These are phyloP conservation scores for Apophysomyces variabilis DNA, from an alignment of 371 early-diverging fungal genomes.

Conservation along the genomic window DNA sequence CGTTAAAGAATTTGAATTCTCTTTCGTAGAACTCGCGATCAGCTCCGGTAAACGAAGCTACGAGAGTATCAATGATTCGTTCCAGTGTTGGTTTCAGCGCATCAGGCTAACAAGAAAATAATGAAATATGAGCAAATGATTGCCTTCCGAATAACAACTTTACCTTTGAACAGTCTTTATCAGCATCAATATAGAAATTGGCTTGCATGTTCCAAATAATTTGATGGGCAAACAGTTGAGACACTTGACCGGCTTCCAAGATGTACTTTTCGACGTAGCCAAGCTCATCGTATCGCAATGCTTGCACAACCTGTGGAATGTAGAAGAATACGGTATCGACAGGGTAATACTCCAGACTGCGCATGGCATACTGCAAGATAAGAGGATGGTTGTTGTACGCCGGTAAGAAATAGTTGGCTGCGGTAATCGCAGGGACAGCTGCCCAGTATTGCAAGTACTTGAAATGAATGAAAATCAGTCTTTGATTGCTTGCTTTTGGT, in stretches of 20 bases:
- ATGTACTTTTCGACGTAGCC: slow-evolving; percentile 95
- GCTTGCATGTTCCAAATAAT: slow-evolving; percentile 99
- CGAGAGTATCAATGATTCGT: slow-evolving; percentile 81
- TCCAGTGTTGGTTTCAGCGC: slow-evolving; percentile 89
- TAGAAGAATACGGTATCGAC: slow-evolving; percentile 97
- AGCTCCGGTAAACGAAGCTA: slow-evolving; percentile 75
- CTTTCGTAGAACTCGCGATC: slow-evolving; percentile 92
- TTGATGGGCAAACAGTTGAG: slow-evolving; percentile 98
- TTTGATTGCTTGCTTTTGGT: neutral
- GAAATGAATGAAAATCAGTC: neutral
- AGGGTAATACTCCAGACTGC: slow-evolving; percentile 87
- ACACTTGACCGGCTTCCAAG: slow-evolving; percentile 87
- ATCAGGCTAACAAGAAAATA: slow-evolving; percentile 53
- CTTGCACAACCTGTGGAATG: slow-evolving; percentile 99
- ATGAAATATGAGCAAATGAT: neutral
- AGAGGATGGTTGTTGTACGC: slow-evolving; percentile 77
- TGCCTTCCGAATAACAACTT: neutral
- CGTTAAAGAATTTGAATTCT: slow-evolving; percentile 94
- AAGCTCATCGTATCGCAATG: slow-evolving; percentile 84
- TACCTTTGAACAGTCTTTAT: slow-evolving; percentile 75
- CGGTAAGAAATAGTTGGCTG: slow-evolving; percentile 78
- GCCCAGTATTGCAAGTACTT: slow-evolving; percentile 88
- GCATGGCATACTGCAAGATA: slow-evolving; percentile 93
- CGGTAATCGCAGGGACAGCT: slow-evolving; percentile 92
- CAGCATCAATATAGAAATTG: slow-evolving; percentile 86